Conservation (phyloP, 768 basidiomycete genomes). For the Suillus hirtellus region DNA sequence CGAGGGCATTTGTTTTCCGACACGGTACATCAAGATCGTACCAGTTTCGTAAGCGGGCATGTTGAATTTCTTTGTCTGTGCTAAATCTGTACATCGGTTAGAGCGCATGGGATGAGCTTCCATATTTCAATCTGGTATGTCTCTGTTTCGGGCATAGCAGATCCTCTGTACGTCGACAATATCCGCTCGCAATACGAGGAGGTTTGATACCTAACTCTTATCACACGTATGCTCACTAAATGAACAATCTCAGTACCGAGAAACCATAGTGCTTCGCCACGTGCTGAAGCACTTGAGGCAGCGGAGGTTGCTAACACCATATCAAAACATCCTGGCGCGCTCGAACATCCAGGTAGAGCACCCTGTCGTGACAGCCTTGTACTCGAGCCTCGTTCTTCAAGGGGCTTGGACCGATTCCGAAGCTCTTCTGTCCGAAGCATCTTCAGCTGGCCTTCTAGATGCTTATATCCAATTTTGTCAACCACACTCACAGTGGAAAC, state of each 20-base stretch:
- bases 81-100: constrained; percentile 25
- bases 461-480: constrained; percentile 55
- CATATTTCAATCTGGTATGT: constrained; percentile 83
- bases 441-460: constrained; percentile 60
- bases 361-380: constrained; percentile 65
- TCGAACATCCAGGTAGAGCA: constrained; percentile 64
- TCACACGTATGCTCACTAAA: background rate
- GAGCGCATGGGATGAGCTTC: constrained; percentile 71
- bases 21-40: constrained; percentile 70
- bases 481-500: constrained; percentile 62
- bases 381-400: constrained; percentile 62
- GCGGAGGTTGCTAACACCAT: constrained; percentile 68
- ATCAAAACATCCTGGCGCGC: constrained; percentile 55
- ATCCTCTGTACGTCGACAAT: constrained; percentile 56
- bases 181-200: constrained; percentile 58
- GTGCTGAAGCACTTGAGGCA: constrained; percentile 78
- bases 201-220: constrained; percentile 39
- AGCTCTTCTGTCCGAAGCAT: constrained; percentile 47
- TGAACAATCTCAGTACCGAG: constrained; percentile 53
- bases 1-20: constrained; percentile 59
- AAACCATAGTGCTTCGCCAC: constrained; percentile 63
- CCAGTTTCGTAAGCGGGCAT: constrained; percentile 63
- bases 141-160: constrained; percentile 57
- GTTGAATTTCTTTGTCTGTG: background rate
- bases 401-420: constrained; percentile 67